phyloP scores from a whole-genome alignment of 805 yeast species.

The Monosporozyma yasuniensis region DNA sequence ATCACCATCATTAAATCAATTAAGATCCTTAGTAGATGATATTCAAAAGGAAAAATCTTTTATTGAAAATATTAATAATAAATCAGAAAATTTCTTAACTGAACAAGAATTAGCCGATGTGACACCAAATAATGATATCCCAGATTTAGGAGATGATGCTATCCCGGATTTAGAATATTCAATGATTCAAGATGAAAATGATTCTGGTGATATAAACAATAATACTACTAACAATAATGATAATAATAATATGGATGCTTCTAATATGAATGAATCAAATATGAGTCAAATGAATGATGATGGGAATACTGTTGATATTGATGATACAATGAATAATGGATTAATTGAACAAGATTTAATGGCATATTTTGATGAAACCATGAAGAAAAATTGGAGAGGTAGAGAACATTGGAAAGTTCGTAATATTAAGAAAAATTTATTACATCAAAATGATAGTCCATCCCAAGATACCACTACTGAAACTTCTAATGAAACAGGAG shows the following conservation, averaged over 20 bases:
- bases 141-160: conserved; percentile 2
- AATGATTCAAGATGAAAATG: conserved; percentile 6
- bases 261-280: not conserved
- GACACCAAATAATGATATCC: conserved; percentile 24
- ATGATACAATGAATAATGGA: conserved; percentile 15
- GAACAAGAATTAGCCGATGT: conserved; percentile 26
- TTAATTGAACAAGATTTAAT: conserved; percentile 54
- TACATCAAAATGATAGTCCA: conserved; percentile 3
- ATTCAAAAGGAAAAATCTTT: conserved; percentile 42
- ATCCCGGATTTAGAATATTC: conserved; percentile 4
- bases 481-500: not conserved
- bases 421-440: conserved; percentile 38
- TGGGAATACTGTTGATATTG: not conserved
- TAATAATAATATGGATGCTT: conserved; percentile 1
- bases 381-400: conserved; percentile 76
- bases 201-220: conserved; percentile 6
- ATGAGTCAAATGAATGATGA: not conserved
- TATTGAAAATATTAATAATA: conserved; percentile 35
- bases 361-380: conserved; percentile 71
- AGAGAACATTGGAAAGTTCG: conserved; percentile 87
- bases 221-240: conserved; percentile 17
- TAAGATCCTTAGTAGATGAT: conserved; percentile 51
- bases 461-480: conserved; percentile 7
- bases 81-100: conserved; percentile 21
- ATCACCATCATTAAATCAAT: conserved; percentile 63